Base-by-base conservation (phyloP, 306 rosid genomes). In the Dryas alaskensis region DNA sequence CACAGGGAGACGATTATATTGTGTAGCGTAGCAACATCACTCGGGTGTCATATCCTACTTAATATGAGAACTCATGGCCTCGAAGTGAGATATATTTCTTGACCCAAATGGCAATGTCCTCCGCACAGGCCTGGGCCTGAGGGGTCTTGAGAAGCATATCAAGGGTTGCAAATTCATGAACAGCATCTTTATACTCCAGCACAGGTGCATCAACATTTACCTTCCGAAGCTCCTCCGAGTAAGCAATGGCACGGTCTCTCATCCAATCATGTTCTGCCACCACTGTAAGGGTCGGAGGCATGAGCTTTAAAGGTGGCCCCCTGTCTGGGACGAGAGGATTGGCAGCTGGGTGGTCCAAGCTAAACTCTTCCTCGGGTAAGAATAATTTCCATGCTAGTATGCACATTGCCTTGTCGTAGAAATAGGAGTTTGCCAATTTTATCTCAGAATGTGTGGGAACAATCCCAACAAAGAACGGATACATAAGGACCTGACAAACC, bases 241-340 rank as follows among this genome's bases (percentile, higher is more conserved):
- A 94, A 27, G 96, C 99, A 66, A 94, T 92, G 72, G 99, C 99
- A 7, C 97, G 92, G 75, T 94, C 99, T 84, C 96, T 84, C 99
- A 94, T 94, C 97, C 97, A 94, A 72, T 92, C 99, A 48, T 68
- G 97, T 79, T 94, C 96, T 12, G 99, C 99, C 69, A 92, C 97
- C 31, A 94, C 90, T 44, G 97, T 92, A 66, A 92, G 81, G 58
- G 99, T 92, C 5, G 97, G 99, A 49, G 99, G 99, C 97, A 92
- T 92, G 69, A 72, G 86, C 78, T 88, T 92, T 65, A 94, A 74
- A 81, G 97, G 92, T 46, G 92, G 99, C 4, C 91, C 87, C 66
- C 86, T 81, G 58, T 84, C 86, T 17, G 92, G 87, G 76, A 86
- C 76, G 10, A 94, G 89, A 49, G 97, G 99, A 80, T 92, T 94